These are phyloP conservation scores for Triangularia setosa DNA, from an alignment of 2,329 filamentous ascomycete genomes.

Conservation along the genomic window DNA sequence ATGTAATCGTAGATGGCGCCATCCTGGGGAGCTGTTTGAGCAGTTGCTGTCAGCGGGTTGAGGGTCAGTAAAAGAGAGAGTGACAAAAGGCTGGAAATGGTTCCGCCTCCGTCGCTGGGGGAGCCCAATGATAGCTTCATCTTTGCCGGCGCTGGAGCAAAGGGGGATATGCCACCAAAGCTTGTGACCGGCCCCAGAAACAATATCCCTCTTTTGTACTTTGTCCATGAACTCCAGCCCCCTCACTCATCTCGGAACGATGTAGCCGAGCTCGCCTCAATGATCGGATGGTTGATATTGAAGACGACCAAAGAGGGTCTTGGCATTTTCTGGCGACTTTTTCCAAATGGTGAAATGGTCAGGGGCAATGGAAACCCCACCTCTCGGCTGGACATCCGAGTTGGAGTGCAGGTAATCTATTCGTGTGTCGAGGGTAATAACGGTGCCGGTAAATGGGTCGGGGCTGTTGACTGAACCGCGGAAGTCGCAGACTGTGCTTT, in stretches of 20 bases:
- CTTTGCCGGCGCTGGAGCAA: not conserved
- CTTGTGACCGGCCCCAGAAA: not conserved
- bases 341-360: conserved; percentile 7
- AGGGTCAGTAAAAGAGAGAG: conserved; percentile 5
- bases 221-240: not conserved
- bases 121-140: conserved; percentile 12
- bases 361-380: not conserved
- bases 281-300: not conserved
- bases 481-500: not conserved
- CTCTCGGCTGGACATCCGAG: conserved; percentile 11
- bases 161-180: not conserved
- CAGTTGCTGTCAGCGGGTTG: not conserved
- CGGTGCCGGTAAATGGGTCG: not conserved
- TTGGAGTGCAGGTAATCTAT: not conserved
- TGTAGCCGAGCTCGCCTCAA: not conserved
- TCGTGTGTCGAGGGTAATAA: not conserved
- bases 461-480: not conserved
- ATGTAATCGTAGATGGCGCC: conserved; percentile 48
- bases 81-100: conserved; percentile 5
- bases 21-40: conserved; percentile 4
- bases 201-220: not conserved
- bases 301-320: not conserved
- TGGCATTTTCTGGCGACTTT: not conserved
- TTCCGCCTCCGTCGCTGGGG: not conserved
- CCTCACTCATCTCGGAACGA: not conserved